Base-by-base conservation (phyloP, 441 rosid genomes). In the Theobroma grandiflorum region DNA sequence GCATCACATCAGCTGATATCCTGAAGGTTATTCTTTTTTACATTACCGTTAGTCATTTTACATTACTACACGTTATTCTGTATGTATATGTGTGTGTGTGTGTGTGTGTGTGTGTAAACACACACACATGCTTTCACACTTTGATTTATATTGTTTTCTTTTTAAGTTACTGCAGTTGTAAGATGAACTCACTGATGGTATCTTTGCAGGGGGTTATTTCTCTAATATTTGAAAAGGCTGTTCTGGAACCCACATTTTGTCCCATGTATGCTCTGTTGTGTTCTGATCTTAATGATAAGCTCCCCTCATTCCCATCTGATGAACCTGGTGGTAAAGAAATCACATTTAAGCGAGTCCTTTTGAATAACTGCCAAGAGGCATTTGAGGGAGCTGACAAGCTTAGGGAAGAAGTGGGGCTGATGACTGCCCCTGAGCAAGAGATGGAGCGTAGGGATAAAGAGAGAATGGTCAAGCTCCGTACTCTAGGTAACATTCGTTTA, bases 191-290 rank as follows among this genome's bases (percentile, higher is more conserved):
- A 31, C 26, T 70, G 59, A 70, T 33, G 22, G 8, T 70, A 31
- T 70, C 4, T 35, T 31, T 87, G 80, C 93, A 95, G 99, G 97
- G 79, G 42, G 98, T 95, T 77, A 89, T 95, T 55, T 87, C 90
- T 72, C 91, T 93, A 49, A 93, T 95, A 79, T 94, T 95, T 65
- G 97, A 95, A 37, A 94, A 94, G 86, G 97, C 97, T 84, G 95
- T 95, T n/a, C 81, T 95, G 80, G 98, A 95, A 72, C 99, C 99
- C 38, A 95, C 99, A 14, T 94, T 96, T 81, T 96, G 98, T 80
- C 92, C 91, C 72, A 96, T 94, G 99, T 96, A 93, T 81, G 98
- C 98, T 16, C 90, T 79, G 85, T 82, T 96, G 70, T 96, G 99
- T 73, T 93, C 82, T 76, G 97, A 94, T 82, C 95, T 96, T 26